Conservation (phyloP, 2,329 filamentous ascomycete species). For the Cladophialophora yegresii region DNA sequence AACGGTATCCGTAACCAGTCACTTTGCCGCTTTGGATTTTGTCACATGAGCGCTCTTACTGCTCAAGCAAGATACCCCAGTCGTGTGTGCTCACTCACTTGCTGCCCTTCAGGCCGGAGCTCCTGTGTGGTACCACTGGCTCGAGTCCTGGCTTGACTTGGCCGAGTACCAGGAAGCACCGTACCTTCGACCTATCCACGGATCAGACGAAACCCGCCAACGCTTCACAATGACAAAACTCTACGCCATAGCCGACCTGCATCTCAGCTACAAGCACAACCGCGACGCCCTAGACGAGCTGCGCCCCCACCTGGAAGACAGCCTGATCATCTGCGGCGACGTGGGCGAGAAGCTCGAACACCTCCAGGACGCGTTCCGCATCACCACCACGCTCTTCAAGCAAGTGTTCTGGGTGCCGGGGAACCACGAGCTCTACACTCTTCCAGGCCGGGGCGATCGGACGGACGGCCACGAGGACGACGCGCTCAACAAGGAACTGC, state of each 20-base stretch:
- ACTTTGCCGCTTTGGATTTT: neutral
- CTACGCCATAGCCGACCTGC: slow-evolving; percentile 37
- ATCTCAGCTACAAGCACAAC: slow-evolving; percentile 37
- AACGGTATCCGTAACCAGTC: neutral
- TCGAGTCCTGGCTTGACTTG: neutral
- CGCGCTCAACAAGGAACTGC: slow-evolving; percentile 39
- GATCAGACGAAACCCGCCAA: neutral
- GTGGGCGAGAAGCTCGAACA: slow-evolving; percentile 36
- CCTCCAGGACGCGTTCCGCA: slow-evolving; percentile 31
- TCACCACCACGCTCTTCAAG: slow-evolving; percentile 36
- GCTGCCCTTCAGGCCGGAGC: no score
- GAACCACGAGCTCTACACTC: slow-evolving; percentile 61
- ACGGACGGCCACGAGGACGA: slow-evolving; percentile 22
- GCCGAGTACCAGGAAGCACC: neutral
- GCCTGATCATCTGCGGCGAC: slow-evolving; percentile 36
- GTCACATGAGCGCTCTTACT: neutral
- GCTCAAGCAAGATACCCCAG: no score
- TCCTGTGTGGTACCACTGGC: neutral
- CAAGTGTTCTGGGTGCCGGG: slow-evolving; percentile 55
- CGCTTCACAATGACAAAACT: slow-evolving; percentile 29
- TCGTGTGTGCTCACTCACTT: neutral
- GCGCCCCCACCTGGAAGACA: slow-evolving; percentile 31
- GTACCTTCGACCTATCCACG: neutral
- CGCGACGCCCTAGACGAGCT: slow-evolving; percentile 34
- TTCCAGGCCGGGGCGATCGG: slow-evolving; percentile 39